phyloP scores from a whole-genome alignment of 345 rosid species.

The Iberis pinnata region DNA sequence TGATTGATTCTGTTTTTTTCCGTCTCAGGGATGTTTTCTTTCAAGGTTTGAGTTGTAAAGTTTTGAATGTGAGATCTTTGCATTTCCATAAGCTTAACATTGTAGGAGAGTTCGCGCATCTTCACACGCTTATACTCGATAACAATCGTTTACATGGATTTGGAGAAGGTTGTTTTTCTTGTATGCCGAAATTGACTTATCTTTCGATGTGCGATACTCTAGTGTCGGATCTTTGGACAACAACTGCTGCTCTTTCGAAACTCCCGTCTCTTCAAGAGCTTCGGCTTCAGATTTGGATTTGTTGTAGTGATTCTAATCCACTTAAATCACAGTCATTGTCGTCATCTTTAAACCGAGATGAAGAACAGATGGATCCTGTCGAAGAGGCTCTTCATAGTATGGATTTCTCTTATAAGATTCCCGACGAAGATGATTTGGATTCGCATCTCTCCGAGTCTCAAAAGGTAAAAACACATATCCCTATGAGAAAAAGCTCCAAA shows the following conservation, averaged over 20 bases:
- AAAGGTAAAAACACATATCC: conserved; percentile 49
- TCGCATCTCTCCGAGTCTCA: conserved; percentile 28
- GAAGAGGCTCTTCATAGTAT: conserved; percentile 39
- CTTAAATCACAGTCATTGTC: conserved; percentile 30
- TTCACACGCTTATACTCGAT: conserved; percentile 72
- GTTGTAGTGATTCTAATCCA: conserved; percentile 45
- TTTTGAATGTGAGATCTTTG: conserved; percentile 58
- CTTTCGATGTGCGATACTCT: conserved; percentile 83
- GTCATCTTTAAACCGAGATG: conserved; percentile 28
- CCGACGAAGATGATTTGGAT: conserved; percentile 37
- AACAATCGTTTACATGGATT: conserved; percentile 58
- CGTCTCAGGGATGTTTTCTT: conserved; percentile 67
- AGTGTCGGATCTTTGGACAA: conserved; percentile 79
- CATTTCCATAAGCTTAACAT: conserved; percentile 68
- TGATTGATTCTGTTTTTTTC: conserved; percentile 3
- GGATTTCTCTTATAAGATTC: conserved; percentile 46
- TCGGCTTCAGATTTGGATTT: conserved; percentile 66
- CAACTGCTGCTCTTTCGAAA: conserved; percentile 67
- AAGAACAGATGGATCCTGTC: conserved; percentile 32
- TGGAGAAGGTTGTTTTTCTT: conserved; percentile 69
- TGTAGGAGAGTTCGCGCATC: conserved; percentile 54
- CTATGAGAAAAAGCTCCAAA: too few relatives aligned
- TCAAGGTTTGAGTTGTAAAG: conserved; percentile 66
- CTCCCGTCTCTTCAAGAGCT: conserved; percentile 62
- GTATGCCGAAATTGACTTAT: conserved; percentile 66